Conservation (phyloP, 768 basidiomycete genomes). For the Suillus brevipes region DNA sequence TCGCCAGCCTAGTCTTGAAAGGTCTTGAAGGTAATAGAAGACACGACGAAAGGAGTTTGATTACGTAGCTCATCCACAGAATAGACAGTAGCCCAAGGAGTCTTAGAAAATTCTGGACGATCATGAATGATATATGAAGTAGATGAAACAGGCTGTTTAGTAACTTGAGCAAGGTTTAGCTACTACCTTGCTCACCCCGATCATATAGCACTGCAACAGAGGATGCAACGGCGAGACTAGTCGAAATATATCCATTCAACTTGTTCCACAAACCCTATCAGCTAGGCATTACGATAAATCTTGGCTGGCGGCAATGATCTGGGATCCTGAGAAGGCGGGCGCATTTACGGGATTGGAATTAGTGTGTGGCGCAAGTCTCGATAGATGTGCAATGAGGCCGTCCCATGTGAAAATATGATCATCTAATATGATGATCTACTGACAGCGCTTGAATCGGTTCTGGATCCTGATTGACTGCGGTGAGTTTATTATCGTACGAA, state of each 20-base stretch:
- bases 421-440: not conserved
- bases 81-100: no score
- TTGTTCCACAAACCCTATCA: not conserved
- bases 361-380: not conserved
- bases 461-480: not conserved
- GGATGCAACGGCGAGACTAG: not conserved
- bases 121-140: no score
- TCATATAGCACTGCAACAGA: not conserved
- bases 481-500: not conserved
- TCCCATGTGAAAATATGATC: not conserved
- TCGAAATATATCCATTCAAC: not conserved
- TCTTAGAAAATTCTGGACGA: no score
- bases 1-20: no score
- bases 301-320: not conserved
- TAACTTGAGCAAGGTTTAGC: no score
- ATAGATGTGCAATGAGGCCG: not conserved
- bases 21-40: no score
- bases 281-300: no score
- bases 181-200: not conserved
- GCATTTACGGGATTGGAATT: not conserved
- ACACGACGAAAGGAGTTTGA: no score
- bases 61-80: no score
- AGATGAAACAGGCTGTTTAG: no score
- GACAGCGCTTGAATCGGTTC: not conserved
- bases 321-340: not conserved